phyloP scores from a whole-genome alignment of 1,139 yeast genomes.

The Blastobotrys persicus region DNA sequence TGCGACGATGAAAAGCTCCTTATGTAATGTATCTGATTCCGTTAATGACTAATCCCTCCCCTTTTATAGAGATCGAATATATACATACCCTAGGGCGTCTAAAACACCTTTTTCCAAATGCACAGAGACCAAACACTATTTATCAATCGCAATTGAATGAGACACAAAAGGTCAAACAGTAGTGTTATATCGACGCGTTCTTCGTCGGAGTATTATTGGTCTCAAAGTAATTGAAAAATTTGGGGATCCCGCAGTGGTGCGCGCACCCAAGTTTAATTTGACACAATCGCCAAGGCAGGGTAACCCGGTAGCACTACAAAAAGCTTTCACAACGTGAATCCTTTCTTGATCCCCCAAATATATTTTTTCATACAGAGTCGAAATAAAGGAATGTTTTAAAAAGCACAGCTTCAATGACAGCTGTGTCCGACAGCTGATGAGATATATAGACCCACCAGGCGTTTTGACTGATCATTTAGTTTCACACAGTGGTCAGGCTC shows the following conservation, averaged over 20 bases:
- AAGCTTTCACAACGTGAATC: too few relatives aligned
- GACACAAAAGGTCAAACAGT: not conserved
- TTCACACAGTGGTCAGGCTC: slow-evolving; percentile 26
- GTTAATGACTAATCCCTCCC: not conserved
- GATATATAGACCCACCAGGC: slow-evolving; percentile 27
- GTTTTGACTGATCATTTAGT: slow-evolving; percentile 25
- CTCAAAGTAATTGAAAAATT: slow-evolving; percentile 2
- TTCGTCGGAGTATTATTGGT: not conserved
- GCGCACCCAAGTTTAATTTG: not conserved
- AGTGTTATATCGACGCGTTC: not conserved
- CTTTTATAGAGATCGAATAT: not conserved
- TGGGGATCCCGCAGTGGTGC: not conserved
- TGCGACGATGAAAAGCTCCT: slow-evolving; percentile 10
- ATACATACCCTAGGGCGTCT: slow-evolving; percentile 10
- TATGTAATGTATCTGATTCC: slow-evolving; percentile 3
- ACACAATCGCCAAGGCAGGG: not conserved
- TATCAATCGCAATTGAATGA: slow-evolving; percentile 1
- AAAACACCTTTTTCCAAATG: slow-evolving; percentile 11
- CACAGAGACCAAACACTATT: slow-evolving; percentile 10
- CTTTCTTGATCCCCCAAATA: too few relatives aligned
- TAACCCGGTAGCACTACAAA: too few relatives aligned
- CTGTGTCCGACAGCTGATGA: too few relatives aligned
- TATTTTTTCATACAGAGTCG: too few relatives aligned
- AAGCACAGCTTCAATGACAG: too few relatives aligned
- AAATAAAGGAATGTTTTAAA: too few relatives aligned